These are phyloP conservation scores for Erysimum pusillum DNA, from an alignment of 441 rosid species.

Conservation along the genomic window DNA sequence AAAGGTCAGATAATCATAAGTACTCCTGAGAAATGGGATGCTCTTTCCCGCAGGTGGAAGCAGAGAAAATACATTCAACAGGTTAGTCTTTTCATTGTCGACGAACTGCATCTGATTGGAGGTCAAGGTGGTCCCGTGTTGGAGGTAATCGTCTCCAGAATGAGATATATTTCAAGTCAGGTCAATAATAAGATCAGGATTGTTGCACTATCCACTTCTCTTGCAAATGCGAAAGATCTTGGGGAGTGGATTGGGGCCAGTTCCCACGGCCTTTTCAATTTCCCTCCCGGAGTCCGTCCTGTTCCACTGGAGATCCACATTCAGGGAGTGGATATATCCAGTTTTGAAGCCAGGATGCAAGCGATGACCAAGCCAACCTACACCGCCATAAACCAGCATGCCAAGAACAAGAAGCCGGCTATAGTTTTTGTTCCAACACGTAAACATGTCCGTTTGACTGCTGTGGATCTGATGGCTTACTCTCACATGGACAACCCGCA, in stretches of 20 bases:
- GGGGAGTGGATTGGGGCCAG: constrained; percentile 98
- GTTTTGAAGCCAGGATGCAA: constrained; percentile 97
- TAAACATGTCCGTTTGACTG: constrained; percentile 84
- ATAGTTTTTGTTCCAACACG: constrained; percentile 90
- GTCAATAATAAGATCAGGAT: constrained; percentile 82
- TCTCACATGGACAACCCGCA: constrained; percentile 67
- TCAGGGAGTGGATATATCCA: constrained; percentile 90
- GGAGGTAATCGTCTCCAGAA: constrained; percentile 93
- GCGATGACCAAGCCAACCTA: constrained; percentile 96
- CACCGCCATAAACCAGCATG: constrained; percentile 87
- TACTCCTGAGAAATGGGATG: constrained; percentile 98
- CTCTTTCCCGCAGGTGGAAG: constrained; percentile 94
- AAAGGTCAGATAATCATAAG: constrained; percentile 87
- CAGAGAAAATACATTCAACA: constrained; percentile 86
- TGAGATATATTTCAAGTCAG: constrained; percentile 92
- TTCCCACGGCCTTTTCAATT: constrained; percentile 92
- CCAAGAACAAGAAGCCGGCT: constrained; percentile 83
- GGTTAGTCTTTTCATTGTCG: constrained; percentile 81
- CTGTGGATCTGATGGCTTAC: constrained; percentile 91
- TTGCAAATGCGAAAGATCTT: constrained; percentile 94
- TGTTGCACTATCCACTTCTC: constrained; percentile 93
- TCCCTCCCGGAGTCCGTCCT: constrained; percentile 91
- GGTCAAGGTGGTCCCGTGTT: constrained; percentile 91
- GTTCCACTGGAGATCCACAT: constrained; percentile 95
- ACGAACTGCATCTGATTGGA: constrained; percentile 88